phyloP scores from a whole-genome alignment of 495 filamentous ascomycete species.

The Lasiosphaeriaceae sp. region DNA sequence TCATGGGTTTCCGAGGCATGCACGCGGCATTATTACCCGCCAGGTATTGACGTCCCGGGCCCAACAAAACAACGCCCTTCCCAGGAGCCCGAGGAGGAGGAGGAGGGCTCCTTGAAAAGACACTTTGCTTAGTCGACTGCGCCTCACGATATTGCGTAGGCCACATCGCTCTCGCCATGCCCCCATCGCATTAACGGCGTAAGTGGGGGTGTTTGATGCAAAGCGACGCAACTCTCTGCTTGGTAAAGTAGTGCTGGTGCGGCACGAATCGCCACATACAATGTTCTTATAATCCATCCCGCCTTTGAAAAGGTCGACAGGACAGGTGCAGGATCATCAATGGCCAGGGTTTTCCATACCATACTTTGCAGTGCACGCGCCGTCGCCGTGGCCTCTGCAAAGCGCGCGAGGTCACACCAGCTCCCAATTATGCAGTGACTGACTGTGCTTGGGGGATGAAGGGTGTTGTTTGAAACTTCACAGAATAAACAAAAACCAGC shows the following conservation, averaged over 20 bases:
- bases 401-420: too few relatives aligned
- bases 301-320: too few relatives aligned
- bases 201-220: background rate
- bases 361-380: too few relatives aligned
- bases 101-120: background rate
- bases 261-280: background rate
- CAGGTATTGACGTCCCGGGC: background rate
- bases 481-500: too few relatives aligned
- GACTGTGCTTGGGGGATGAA: too few relatives aligned
- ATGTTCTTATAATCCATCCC: too few relatives aligned
- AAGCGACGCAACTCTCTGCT: too few relatives aligned
- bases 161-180: background rate
- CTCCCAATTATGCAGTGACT: too few relatives aligned
- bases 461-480: too few relatives aligned
- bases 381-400: too few relatives aligned
- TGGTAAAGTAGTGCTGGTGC: too few relatives aligned
- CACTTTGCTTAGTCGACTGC: background rate
- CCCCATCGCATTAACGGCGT: background rate
- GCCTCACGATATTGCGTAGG: background rate
- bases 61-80: background rate
- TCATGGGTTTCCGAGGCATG: background rate
- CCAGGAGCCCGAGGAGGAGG: background rate
- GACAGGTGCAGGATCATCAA: background rate
- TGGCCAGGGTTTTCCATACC: background rate
- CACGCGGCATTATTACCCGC: background rate